Evolutionary conservation across 192 early-diverging fungal species (phyloP).

Genomic region (Coemansia reversa): DNA sequence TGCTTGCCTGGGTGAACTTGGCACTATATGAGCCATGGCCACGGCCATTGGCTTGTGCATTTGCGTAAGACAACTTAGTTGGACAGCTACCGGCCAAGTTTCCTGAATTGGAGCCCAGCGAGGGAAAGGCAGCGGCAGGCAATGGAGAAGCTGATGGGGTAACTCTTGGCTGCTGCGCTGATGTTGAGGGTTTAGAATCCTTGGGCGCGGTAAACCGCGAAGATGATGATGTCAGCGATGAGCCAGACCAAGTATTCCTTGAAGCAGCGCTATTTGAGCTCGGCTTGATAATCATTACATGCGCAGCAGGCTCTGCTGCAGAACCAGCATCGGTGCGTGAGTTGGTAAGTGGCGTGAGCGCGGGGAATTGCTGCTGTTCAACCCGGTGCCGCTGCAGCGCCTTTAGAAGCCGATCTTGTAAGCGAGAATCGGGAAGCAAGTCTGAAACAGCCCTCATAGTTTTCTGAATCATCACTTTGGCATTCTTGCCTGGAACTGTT

Average conservation of each 20-base stretch:
- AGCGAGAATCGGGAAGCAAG: conserved; percentile 24
- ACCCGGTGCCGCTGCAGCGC: conserved; percentile 34
- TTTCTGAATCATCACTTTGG: conserved; percentile 52
- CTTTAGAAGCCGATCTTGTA: conserved; percentile 22
- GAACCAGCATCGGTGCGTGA: conserved; percentile 1
- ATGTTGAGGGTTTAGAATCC: background rate
- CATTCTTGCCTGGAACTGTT: conserved; percentile 45
- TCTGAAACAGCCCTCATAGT: conserved; percentile 32
- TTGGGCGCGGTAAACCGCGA: background rate
- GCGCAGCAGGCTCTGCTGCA: conserved; percentile 8
- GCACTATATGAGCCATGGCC: conserved; percentile 25
- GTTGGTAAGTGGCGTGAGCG: conserved; percentile 28
- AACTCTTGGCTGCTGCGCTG: background rate
- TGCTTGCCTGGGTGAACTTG: conserved; percentile 10
- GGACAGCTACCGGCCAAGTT: background rate
- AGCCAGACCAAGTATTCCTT: background rate
- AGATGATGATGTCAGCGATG: conserved; percentile 10
- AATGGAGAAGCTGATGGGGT: conserved; percentile 1
- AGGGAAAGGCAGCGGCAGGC: conserved; percentile 22
- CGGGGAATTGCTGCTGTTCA: conserved; percentile 52
- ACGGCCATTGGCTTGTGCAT: background rate
- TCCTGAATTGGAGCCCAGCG: conserved; percentile 17
- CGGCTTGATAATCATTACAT: conserved; percentile 38
- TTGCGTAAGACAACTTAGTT: background rate
- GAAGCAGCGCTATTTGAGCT: conserved; percentile 5